phyloP scores from a whole-genome alignment of 2,329 filamentous ascomycete genomes.

The Scytalidium lignicola region DNA sequence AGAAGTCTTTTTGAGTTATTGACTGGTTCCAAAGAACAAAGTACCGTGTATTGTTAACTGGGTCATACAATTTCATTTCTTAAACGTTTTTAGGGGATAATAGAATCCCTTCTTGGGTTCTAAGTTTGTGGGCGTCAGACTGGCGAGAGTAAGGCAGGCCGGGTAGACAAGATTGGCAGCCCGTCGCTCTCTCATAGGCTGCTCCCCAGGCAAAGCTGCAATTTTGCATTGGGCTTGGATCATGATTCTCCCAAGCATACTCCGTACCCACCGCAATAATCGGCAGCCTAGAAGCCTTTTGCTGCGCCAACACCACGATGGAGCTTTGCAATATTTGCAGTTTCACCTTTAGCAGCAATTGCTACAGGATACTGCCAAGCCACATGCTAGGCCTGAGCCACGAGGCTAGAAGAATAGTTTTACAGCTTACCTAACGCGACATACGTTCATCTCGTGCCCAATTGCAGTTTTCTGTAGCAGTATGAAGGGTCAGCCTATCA shows the following conservation, averaged over 20 bases:
- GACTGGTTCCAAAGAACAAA: background rate
- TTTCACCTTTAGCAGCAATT: background rate
- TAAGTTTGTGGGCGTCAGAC: background rate
- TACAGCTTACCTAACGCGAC: no score
- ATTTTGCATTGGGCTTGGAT: background rate
- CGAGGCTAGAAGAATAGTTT: background rate
- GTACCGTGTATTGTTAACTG: background rate
- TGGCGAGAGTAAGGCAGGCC: background rate
- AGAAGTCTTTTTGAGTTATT: background rate
- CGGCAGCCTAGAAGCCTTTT: background rate
- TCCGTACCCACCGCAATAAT: background rate
- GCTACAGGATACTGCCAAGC: background rate
- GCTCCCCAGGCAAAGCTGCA: background rate
- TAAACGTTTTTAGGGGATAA: background rate
- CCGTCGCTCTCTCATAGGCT: background rate
- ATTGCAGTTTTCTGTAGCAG: background rate
- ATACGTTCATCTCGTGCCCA: background rate
- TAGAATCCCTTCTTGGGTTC: background rate
- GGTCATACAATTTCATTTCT: background rate
- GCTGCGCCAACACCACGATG: background rate
- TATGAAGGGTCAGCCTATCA: no score
- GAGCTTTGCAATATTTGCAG: background rate
- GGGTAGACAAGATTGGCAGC: background rate
- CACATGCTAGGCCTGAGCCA: background rate
- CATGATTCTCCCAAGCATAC: no score